Percentiles rank a stretch among this genome's conserved stretches.
These are phyloP conservation scores for Starmera stellimalicola DNA, from an alignment of 1,139 yeast genomes.

Conservation along the genomic window DNA sequence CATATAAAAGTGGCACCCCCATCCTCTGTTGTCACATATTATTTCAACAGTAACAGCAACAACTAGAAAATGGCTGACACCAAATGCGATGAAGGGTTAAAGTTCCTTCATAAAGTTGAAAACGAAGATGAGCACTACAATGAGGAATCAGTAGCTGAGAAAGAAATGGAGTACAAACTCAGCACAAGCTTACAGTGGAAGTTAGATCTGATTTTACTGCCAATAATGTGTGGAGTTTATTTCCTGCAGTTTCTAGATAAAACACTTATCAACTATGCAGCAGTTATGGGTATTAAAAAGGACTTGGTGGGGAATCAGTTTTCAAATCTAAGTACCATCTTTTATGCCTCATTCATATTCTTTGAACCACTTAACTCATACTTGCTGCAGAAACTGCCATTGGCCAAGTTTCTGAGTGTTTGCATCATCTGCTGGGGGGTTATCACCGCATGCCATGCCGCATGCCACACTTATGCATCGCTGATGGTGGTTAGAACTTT, in stretches of 20 bases:
- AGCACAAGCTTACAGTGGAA: slow-evolving; percentile 8
- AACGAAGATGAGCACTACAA: no score
- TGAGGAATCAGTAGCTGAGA: neutral
- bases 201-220: slow-evolving; percentile 18
- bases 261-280: slow-evolving; percentile 35
- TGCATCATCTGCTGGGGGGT: slow-evolving; percentile 43
- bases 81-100: slow-evolving; percentile 1
- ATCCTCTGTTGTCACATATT: no score
- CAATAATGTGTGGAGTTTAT: slow-evolving; percentile 31
- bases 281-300: slow-evolving; percentile 41
- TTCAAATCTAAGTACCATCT: slow-evolving; percentile 18
- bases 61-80: no score
- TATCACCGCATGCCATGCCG: slow-evolving; percentile 40
- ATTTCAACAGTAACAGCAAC: no score
- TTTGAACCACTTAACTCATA: slow-evolving; percentile 18
- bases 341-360: slow-evolving; percentile 15
- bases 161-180: neutral
- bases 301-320: slow-evolving; percentile 24
- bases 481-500: slow-evolving; percentile 40
- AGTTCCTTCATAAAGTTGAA: neutral
- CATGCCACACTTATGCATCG: slow-evolving; percentile 38
- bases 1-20: no score
- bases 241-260: slow-evolving; percentile 38
- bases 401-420: slow-evolving; percentile 39
- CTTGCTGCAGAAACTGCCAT: slow-evolving; percentile 42